phyloP scores from a whole-genome alignment of 805 yeast genomes.

The Suhomyces emberorum region DNA sequence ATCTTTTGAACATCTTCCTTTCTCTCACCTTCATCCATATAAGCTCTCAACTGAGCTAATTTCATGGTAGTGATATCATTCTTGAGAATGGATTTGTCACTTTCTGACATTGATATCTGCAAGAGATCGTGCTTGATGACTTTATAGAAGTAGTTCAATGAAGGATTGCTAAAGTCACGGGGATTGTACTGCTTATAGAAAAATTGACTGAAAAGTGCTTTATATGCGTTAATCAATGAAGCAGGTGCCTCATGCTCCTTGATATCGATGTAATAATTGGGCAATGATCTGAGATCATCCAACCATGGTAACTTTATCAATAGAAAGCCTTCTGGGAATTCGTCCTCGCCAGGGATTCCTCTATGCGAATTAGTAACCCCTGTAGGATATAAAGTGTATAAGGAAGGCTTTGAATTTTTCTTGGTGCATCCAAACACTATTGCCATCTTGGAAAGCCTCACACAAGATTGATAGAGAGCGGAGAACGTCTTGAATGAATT shows the following conservation, averaged over 20 bases:
- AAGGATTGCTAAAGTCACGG: slow-evolving; percentile 58
- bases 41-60: slow-evolving; percentile 12
- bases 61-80: slow-evolving; percentile 20
- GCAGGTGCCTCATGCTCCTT: slow-evolving; percentile 16
- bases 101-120: slow-evolving; percentile 34
- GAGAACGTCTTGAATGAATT: slow-evolving; percentile 70
- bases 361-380: slow-evolving; percentile 19
- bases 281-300: slow-evolving; percentile 71
- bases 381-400: slow-evolving; percentile 62
- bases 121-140: slow-evolving; percentile 62
- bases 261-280: slow-evolving; percentile 30
- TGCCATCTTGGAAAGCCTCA: slow-evolving; percentile 51
- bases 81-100: slow-evolving; percentile 13
- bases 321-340: slow-evolving; percentile 71
- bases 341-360: slow-evolving; percentile 8
- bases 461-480: slow-evolving; percentile 61
- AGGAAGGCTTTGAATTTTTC: slow-evolving; percentile 48
- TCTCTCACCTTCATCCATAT: slow-evolving; percentile 6
- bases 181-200: slow-evolving; percentile 53
- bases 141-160: slow-evolving; percentile 62
- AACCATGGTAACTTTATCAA: slow-evolving; percentile 66
- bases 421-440: slow-evolving; percentile 70
- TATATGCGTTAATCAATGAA: slow-evolving; percentile 19
- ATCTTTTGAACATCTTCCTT: slow-evolving; percentile 10
- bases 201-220: slow-evolving; percentile 35